These are phyloP conservation scores for Maudiozyma serrabonitensis DNA, from an alignment of 805 yeast genomes.

Conservation along the genomic window DNA sequence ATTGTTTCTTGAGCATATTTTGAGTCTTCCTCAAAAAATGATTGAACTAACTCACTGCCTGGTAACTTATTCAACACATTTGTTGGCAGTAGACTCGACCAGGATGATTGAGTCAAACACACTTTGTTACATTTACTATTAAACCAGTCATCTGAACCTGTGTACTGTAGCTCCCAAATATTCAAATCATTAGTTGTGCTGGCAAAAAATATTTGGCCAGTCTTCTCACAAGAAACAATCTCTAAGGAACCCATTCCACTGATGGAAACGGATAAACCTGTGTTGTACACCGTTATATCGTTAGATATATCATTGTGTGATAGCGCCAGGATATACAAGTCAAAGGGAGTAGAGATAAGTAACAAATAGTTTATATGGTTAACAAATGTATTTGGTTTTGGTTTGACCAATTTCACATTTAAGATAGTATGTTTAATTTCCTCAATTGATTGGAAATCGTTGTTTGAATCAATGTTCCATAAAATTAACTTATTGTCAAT, in stretches of 20 bases:
- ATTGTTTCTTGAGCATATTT: conserved; percentile 43
- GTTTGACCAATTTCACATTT: conserved; percentile 68
- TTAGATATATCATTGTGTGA: conserved; percentile 38
- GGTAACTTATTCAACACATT: conserved; percentile 28
- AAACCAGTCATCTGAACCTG: conserved; percentile 80
- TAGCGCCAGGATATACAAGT: conserved; percentile 68
- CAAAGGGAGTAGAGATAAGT: conserved; percentile 69
- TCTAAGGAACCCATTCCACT: conserved; percentile 68
- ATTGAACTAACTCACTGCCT: conserved; percentile 30
- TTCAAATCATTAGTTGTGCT: conserved; percentile 72
- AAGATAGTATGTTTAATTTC: conserved; percentile 71
- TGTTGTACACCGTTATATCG: conserved; percentile 62
- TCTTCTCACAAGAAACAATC: conserved; percentile 46
- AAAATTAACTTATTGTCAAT: conserved; percentile 71
- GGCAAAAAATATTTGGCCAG: conserved; percentile 75
- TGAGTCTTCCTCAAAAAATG: conserved; percentile 28
- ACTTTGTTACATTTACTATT: conserved; percentile 72
- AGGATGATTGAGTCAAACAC: conserved; percentile 64
- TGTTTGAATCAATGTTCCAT: conserved; percentile 65
- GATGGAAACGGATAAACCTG: conserved; percentile 70
- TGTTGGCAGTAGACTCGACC: conserved; percentile 44
- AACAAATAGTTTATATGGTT: conserved; percentile 64
- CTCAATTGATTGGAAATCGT: conserved; percentile 72
- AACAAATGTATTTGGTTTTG: conserved; percentile 72
- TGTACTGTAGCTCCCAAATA: conserved; percentile 80